Evolutionary conservation across 1,284 basidiomycete species (phyloP).

Genomic region (Puccinia coronata): DNA sequence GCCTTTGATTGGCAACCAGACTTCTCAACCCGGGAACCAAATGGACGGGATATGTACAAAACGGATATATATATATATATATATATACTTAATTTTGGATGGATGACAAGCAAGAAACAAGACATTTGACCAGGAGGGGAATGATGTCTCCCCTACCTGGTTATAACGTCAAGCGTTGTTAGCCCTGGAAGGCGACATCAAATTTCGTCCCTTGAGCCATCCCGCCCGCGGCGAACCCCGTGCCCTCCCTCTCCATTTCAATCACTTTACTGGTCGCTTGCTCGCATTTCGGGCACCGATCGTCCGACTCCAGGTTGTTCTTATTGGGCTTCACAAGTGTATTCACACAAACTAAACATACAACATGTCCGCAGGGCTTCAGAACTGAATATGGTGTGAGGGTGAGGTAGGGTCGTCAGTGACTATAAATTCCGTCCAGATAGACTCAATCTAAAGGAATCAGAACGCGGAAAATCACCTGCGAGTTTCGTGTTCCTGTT

Average conservation of each 20-base stretch:
- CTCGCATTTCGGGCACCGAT: slow-evolving; percentile 43
- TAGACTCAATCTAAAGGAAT: too few relatives aligned
- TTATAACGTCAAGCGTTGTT: slow-evolving; percentile 12
- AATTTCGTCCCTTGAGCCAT: slow-evolving; percentile 42
- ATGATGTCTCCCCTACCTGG: background rate
- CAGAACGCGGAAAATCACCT: background rate
- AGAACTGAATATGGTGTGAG: too few relatives aligned
- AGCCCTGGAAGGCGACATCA: slow-evolving; percentile 47
- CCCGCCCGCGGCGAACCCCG: slow-evolving; percentile 44
- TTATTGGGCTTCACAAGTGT: slow-evolving; percentile 43
- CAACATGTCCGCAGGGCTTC: slow-evolving; percentile 47
- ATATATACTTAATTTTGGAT: background rate
- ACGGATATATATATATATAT: too few relatives aligned
- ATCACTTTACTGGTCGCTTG: slow-evolving; percentile 22
- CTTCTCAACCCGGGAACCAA: too few relatives aligned
- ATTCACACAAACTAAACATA: slow-evolving; percentile 41
- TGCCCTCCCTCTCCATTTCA: slow-evolving; percentile 43
- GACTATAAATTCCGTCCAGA: too few relatives aligned
- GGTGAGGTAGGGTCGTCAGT: too few relatives aligned
- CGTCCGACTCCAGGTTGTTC: slow-evolving; percentile 20
- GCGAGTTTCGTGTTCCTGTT: slow-evolving; percentile 40
- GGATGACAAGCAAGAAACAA: background rate
- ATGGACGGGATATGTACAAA: too few relatives aligned
- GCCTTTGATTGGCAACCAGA: too few relatives aligned
- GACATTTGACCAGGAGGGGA: background rate